Percentiles rank a stretch among this genome's conserved stretches.
These are phyloP conservation scores for Geosmithia putterillii DNA, from an alignment of 2,329 filamentous ascomycete species.

Conservation along the genomic window DNA sequence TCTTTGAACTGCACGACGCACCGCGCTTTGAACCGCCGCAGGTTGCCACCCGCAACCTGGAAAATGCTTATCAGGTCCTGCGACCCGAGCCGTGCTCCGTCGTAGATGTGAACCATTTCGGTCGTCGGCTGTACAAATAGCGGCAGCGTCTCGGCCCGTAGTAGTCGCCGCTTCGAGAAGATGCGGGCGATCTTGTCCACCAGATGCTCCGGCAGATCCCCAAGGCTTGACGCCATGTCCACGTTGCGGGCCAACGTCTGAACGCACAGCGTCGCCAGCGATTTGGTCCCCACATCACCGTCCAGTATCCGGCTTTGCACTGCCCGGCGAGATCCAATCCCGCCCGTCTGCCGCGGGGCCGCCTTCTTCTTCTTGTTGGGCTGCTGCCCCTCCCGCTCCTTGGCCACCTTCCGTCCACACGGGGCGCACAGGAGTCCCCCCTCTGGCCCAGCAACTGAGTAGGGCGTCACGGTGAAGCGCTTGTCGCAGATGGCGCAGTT, in stretches of 20 bases:
- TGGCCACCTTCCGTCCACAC: slow-evolving; percentile 64
- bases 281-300: slow-evolving; percentile 58
- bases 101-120: slow-evolving; percentile 42
- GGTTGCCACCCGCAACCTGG: slow-evolving; percentile 49
- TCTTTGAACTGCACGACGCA: slow-evolving; percentile 93
- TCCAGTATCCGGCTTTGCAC: slow-evolving; percentile 77
- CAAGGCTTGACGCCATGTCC: slow-evolving; percentile 48
- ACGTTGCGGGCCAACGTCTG: slow-evolving; percentile 52
- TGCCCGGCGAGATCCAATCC: slow-evolving; percentile 56
- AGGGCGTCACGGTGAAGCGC: slow-evolving; percentile 85
- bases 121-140: slow-evolving; percentile 42
- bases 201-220: slow-evolving; percentile 40
- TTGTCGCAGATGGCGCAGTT: slow-evolving; percentile 80
- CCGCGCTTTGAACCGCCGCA: slow-evolving; percentile 62
- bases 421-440: slow-evolving; percentile 76
- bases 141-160: slow-evolving; percentile 39
- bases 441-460: slow-evolving; percentile 69
- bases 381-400: slow-evolving; percentile 37
- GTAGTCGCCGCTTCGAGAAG: slow-evolving; percentile 46
- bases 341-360: slow-evolving; percentile 29
- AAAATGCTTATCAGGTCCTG: slow-evolving; percentile 77
- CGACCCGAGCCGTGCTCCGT: slow-evolving; percentile 51
- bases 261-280: slow-evolving; percentile 51
- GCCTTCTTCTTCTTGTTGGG: slow-evolving; percentile 18
- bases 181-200: slow-evolving; percentile 48